Evolutionary conservation across 75 land plant genomes (phyloP), one percentile per base, ranked within the genome.

Genomic region (Picea glauca): DNA sequence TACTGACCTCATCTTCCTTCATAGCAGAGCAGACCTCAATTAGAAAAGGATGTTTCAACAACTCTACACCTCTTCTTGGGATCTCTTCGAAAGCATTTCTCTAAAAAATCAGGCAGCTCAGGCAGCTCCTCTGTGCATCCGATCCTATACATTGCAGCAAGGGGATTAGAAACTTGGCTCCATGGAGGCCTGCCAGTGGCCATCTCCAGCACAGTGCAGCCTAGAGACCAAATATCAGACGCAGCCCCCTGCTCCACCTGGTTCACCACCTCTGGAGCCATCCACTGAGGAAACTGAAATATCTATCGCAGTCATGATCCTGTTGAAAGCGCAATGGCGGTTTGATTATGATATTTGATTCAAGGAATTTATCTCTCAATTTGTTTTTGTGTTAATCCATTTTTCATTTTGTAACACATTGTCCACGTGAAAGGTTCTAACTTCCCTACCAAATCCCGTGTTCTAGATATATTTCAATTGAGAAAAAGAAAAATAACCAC

Each of bases 81-180:
- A 35, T 93, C 79, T 31, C 88, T 72, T 65, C 50, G 68, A 72
- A 95, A 81, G 81, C 98, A 95, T 67, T 87, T 90, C 13, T 60
- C 43, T 30, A 95, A 78, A 70, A 95, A 95, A 78, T 95, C n/a
- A 1, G 98, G 93, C 20, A 88, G 56, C 32, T 84, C 87, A 57
- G 93, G 98, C 59, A 78, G 68, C 18, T 87, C 83, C 33, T 76
- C 81, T 0, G 86, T 80, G 83, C 68, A 84, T 17, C 87, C 92
- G 68, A 95, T 90, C 76, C 80, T 80, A 81, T 88, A 88, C 30
- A 95, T 72, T 3, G 81, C 92, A 3, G 86, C 78, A 11, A 88
- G 64, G 14, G 92, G 87, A 70, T 90, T 21, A 13, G 65, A 18
- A 20, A n/a, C 6, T 20, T 15, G 31, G 58, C 64, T 65, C 88